Percentiles rank a stretch among this genome's conserved stretches.
phyloP scores from a whole-genome alignment of 2,329 filamentous ascomycete genomes.

The Pseudogymnoascus sp. region DNA sequence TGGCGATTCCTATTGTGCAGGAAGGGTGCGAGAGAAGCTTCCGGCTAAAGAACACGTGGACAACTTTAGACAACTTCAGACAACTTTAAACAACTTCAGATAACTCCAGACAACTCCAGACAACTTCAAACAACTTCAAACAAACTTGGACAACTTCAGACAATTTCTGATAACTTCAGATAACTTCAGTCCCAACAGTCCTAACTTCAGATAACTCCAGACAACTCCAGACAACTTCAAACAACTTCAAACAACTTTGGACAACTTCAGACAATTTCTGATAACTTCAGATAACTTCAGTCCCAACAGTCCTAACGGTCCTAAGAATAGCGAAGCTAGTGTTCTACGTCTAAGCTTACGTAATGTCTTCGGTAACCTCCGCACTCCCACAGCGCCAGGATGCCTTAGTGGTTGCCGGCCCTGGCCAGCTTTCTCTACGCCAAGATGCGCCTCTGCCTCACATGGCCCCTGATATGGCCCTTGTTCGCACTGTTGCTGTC shows the following conservation, averaged over 20 bases:
- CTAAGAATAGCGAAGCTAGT: neutral
- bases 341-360: slow-evolving; percentile 9
- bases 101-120: too few species aligned
- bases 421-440: slow-evolving; percentile 11
- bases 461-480: slow-evolving; percentile 12
- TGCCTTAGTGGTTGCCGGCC: slow-evolving; percentile 3
- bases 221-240: neutral
- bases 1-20: slow-evolving; percentile 4
- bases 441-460: slow-evolving; percentile 13
- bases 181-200: too few species aligned
- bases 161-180: too few species aligned
- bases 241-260: neutral
- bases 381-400: slow-evolving; percentile 5
- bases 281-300: neutral
- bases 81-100: neutral
- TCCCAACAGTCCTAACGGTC: neutral
- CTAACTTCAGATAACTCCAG: neutral
- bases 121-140: too few species aligned
- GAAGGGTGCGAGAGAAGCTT: neutral
- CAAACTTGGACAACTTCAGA: too few species aligned
- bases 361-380: slow-evolving; percentile 9
- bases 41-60: neutral
- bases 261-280: neutral
- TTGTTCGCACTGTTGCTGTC: slow-evolving; percentile 15
- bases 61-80: neutral